phyloP scores from a whole-genome alignment of 2,329 filamentous ascomycete genomes.

The Dothideomycetes sp. region DNA sequence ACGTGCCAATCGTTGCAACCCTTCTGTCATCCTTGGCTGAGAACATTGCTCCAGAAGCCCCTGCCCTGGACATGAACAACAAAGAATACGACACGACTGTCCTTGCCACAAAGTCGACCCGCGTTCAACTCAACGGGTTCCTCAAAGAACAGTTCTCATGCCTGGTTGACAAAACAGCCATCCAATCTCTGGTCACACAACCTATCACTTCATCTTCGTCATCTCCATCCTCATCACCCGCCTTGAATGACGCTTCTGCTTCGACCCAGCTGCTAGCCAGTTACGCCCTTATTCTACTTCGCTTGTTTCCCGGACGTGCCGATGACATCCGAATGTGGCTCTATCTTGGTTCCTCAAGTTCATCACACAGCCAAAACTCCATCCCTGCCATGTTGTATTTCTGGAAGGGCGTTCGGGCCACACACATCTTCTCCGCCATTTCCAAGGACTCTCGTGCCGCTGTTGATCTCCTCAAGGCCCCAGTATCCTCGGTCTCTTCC shows the following conservation, averaged over 20 bases:
- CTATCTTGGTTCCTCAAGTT: conserved; percentile 53
- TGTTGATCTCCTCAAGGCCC: conserved; percentile 46
- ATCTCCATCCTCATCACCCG: not conserved
- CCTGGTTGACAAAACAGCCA: conserved; percentile 65
- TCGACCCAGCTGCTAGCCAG: conserved; percentile 69
- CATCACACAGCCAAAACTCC: conserved; percentile 10
- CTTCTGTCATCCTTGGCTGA: conserved; percentile 49
- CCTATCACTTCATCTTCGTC: not conserved
- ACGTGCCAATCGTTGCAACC: conserved; percentile 44
- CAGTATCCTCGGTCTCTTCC: conserved; percentile 17
- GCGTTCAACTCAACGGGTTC: conserved; percentile 35
- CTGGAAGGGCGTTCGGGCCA: conserved; percentile 59
- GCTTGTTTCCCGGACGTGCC: conserved; percentile 70
- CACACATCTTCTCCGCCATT: conserved; percentile 49
- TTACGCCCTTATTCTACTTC: conserved; percentile 75
- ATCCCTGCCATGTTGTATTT: conserved; percentile 68
- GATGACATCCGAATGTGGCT: conserved; percentile 94
- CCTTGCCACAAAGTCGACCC: conserved; percentile 30
- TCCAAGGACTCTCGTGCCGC: conserved; percentile 49
- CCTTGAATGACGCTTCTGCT: conserved; percentile 22
- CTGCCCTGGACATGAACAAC: conserved; percentile 24
- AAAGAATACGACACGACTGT: conserved; percentile 33
- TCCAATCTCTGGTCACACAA: conserved; percentile 37
- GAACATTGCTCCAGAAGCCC: conserved; percentile 44
- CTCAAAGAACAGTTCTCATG: conserved; percentile 58